Evolutionary conservation across 768 basidiomycete species (phyloP).

Genomic region (Crepidotus variabilis): DNA sequence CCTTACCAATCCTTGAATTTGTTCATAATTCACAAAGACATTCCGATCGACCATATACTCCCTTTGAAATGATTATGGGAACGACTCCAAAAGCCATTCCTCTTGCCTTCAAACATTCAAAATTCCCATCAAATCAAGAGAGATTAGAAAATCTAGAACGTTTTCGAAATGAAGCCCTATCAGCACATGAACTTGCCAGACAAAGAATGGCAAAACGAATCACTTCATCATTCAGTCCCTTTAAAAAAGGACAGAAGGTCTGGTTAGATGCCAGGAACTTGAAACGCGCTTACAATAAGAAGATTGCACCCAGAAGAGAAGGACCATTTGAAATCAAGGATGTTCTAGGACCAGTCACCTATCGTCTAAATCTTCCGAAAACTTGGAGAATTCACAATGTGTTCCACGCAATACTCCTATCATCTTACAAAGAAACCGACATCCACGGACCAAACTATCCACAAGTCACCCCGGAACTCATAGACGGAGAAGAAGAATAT

Average conservation of each 20-base stretch:
- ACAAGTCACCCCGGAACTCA: slow-evolving; percentile 7
- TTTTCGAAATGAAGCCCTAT: slow-evolving; percentile 11
- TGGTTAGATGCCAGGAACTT: slow-evolving; percentile 3
- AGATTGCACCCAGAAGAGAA: slow-evolving; percentile 7
- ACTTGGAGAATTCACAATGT: slow-evolving; percentile 13
- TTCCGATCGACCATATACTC: slow-evolving; percentile 9
- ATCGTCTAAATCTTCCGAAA: slow-evolving; percentile 8
- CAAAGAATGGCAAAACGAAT: slow-evolving; percentile 3
- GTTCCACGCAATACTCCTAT: slow-evolving; percentile 14
- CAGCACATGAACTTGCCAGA: slow-evolving; percentile 9
- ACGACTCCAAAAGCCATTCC: slow-evolving; percentile 1
- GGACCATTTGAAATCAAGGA: slow-evolving; percentile 15
- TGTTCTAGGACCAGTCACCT: slow-evolving; percentile 13
- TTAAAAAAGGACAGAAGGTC: slow-evolving; percentile 7
- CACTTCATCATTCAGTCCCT: not conserved
- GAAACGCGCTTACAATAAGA: not conserved
- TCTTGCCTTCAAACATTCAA: slow-evolving; percentile 3
- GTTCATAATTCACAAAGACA: slow-evolving; percentile 13
- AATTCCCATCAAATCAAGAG: slow-evolving; percentile 2
- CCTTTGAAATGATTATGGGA: slow-evolving; percentile 19
- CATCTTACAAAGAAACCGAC: slow-evolving; percentile 9
- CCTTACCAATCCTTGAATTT: slow-evolving; percentile 13
- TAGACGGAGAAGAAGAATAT: slow-evolving; percentile 13
- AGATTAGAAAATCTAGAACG: slow-evolving; percentile 1
- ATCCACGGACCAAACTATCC: slow-evolving; percentile 9